These are phyloP conservation scores for Dothiorella sarmentorum DNA, from an alignment of 2,329 filamentous ascomycete species.

Conservation along the genomic window DNA sequence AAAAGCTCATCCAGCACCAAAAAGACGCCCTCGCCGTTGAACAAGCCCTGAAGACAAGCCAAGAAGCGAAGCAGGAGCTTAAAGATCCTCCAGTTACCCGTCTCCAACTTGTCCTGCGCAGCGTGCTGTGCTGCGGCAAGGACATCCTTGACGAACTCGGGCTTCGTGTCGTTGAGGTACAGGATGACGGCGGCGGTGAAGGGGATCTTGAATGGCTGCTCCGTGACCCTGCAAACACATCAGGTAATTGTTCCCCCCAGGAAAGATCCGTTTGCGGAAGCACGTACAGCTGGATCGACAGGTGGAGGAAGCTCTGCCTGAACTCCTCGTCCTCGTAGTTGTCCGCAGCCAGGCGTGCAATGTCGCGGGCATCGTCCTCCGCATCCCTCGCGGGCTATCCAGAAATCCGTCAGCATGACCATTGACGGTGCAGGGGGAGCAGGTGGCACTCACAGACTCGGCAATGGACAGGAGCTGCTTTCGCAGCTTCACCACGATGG, in stretches of 20 bases:
- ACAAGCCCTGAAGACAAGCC: conserved; percentile 75
- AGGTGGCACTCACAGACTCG: conserved; percentile 26
- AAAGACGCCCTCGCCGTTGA: conserved; percentile 83
- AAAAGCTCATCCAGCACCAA: conserved; percentile 87
- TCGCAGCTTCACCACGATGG: conserved; percentile 33
- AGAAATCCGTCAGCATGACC: background rate
- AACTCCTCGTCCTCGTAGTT: conserved; percentile 76
- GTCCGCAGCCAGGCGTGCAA: conserved; percentile 66
- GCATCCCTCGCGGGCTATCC: conserved; percentile 20
- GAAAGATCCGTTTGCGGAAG: too few relatives aligned
- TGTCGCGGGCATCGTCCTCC: conserved; percentile 36
- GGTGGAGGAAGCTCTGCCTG: conserved; percentile 66
- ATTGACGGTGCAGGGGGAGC: background rate
- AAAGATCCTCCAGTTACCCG: conserved; percentile 82
- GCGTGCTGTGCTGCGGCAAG: conserved; percentile 60
- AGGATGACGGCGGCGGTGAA: conserved; percentile 84
- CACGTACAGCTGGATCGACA: conserved; percentile 68
- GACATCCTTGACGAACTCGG: conserved; percentile 69
- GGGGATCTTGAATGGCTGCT: conserved; percentile 97
- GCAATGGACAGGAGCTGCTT: conserved; percentile 36
- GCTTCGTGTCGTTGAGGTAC: conserved; percentile 72
- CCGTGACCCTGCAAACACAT: conserved; percentile 55
- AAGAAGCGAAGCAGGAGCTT: conserved; percentile 89
- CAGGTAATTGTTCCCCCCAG: conserved; percentile 19
- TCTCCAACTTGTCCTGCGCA: conserved; percentile 64